phyloP scores from a whole-genome alignment of 202 grass and related monocot genomes.

The Musa balbisiana region DNA sequence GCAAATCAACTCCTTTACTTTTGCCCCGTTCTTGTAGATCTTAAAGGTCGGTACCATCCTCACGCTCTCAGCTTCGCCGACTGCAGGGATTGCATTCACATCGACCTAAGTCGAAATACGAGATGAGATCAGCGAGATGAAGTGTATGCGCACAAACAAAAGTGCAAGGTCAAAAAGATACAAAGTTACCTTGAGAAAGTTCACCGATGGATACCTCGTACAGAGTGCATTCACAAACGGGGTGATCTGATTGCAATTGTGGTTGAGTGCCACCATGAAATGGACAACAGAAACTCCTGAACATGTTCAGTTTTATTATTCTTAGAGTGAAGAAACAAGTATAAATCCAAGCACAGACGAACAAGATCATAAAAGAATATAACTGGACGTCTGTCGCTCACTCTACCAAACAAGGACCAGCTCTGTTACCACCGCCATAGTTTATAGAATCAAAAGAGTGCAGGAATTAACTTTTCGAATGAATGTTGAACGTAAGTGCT shows the following conservation, averaged over 20 bases:
- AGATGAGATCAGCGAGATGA: slow-evolving; percentile 14
- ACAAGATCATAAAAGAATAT: slow-evolving; percentile 12
- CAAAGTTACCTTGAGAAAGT: slow-evolving; percentile 79
- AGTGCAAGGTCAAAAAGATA: background rate
- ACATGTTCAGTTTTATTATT: slow-evolving; percentile 1
- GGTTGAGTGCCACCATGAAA: slow-evolving; percentile 74
- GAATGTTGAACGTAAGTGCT: background rate
- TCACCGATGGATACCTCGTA: slow-evolving; percentile 71
- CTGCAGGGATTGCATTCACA: slow-evolving; percentile 51
- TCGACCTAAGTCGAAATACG: slow-evolving; percentile 49
- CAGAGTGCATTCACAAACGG: slow-evolving; percentile 64
- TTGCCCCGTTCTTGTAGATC: slow-evolving; percentile 80
- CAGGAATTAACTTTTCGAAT: no score
- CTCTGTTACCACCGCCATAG: background rate
- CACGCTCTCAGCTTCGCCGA: slow-evolving; percentile 72
- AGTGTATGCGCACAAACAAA: slow-evolving; percentile 11
- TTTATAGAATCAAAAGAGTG: background rate
- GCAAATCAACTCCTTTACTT: slow-evolving; percentile 93
- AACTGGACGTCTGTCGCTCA: background rate
- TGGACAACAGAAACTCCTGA: slow-evolving; percentile 78
- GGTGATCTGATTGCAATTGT: slow-evolving; percentile 65
- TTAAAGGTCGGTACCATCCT: slow-evolving; percentile 84
- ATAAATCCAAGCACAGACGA: background rate
- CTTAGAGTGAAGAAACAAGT: slow-evolving; percentile 3
- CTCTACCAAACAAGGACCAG: no score